These are phyloP conservation scores for Xylaria sp. DNA, from an alignment of 2,329 filamentous ascomycete species.

Conservation along the genomic window DNA sequence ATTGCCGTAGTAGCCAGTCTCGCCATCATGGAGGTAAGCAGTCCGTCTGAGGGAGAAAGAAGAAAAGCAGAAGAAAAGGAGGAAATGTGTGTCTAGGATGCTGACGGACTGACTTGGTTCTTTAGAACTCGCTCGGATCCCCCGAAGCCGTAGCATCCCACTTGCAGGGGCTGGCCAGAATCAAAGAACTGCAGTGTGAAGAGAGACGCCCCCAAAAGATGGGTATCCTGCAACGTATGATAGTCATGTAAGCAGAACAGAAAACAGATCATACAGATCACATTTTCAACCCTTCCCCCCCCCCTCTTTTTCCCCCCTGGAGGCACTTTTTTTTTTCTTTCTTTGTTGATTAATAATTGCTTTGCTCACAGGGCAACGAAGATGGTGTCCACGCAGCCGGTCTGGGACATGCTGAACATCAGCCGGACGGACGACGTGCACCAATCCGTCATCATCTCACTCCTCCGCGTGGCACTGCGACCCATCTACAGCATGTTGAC, in stretches of 20 bases:
- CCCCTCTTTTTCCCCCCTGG: no score
- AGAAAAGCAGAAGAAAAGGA: background rate
- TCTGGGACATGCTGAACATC: conserved; percentile 37
- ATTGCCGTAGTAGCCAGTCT: conserved; percentile 42
- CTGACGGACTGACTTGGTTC: conserved; percentile 3
- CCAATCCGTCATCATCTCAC: conserved; percentile 41
- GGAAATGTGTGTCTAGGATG: background rate
- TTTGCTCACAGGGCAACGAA: conserved; percentile 35
- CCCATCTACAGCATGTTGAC: conserved; percentile 33
- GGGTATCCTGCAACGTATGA: conserved; percentile 39
- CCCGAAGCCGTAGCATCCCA: conserved; percentile 41
- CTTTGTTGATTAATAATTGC: conserved; percentile 15
- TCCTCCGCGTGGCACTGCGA: conserved; percentile 41
- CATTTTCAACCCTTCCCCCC: no score
- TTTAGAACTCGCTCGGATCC: conserved; percentile 40
- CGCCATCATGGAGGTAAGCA: conserved; percentile 39
- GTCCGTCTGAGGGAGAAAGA: background rate
- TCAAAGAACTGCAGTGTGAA: conserved; percentile 31
- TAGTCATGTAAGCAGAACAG: conserved; percentile 35
- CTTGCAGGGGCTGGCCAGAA: conserved; percentile 36
- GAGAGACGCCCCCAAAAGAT: conserved; percentile 28
- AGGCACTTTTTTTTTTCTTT: no score
- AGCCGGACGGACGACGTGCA: conserved; percentile 37
- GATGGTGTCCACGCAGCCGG: conserved; percentile 36
- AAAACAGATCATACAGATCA: background rate